Base-by-base conservation (phyloP, 768 basidiomycete genomes). In the Rhodotorula paludigena region DNA sequence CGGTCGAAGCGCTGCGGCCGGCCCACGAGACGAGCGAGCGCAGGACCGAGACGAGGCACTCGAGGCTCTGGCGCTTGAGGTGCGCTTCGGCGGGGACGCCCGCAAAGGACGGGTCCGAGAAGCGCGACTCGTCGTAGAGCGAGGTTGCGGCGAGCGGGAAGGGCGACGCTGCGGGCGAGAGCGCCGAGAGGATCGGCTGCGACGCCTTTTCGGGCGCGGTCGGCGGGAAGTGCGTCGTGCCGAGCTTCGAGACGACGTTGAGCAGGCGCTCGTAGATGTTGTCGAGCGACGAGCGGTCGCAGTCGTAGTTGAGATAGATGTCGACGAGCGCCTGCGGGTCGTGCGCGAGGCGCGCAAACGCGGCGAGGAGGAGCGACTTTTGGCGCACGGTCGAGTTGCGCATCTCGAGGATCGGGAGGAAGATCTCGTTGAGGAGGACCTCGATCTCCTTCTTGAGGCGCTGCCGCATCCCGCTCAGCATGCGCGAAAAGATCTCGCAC, bases 391-490 rank as follows among this genome's bases (percentile, higher is more conserved):
- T 96, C 10, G 94, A 90, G 15, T 89, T 98, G 77, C 87, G 86
- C 92, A 99, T 97, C 80, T 99, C 96, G 64, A 98, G 82, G 55
- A 99, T 94, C 3, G 96, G 96, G 63, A 98, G 86, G 81, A 98
- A 99, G 69, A 99, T 98, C 78, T 99, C 96, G 74, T 96, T 93
- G 55, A 99, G 79, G n/a, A 99, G 82, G 44, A 99, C 92, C 78
- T 97, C 94, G 64, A 98, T 97, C 78, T 99, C 96, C 89, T 97
- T 96, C 94, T 99, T 99, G 73, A 99, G 84, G 80, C 90, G 94
- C 25, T 90, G 90, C 36, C 96, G 85, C 86, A 99, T 87, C 18
- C 91, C 89, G 51, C 88, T 85, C n/a, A 98, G 78, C 56, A 96
- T 89, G 74, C 90, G 85, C 92, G 94, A 97, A 80, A 98, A 98